A percentile compares a stretch with the other conserved stretches of the same genome.
Evolutionary conservation across 177 flowering plant species (phyloP).

Genomic region (Vitis hybrid): DNA sequence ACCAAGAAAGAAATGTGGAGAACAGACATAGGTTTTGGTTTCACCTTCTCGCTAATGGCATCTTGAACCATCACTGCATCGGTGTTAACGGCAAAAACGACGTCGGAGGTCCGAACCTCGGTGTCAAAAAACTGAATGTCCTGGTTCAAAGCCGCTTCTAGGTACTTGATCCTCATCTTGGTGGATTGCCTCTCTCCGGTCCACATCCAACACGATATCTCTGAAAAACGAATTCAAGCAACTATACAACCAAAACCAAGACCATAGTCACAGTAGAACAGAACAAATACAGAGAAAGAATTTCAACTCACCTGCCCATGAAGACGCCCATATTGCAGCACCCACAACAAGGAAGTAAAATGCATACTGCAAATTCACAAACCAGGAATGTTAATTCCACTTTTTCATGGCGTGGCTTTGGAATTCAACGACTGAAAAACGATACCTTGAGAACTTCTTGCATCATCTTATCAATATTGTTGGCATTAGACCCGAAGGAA

Average conservation of each 20-base stretch:
- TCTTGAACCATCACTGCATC: conserved; percentile 95
- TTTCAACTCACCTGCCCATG: conserved; percentile 82
- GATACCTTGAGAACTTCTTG: conserved; percentile 87
- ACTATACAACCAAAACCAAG: conserved; percentile 1
- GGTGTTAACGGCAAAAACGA: conserved; percentile 83
- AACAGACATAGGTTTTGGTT: conserved; percentile 3
- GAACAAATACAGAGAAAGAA: conserved; percentile 2
- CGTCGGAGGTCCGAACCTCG: conserved; percentile 86
- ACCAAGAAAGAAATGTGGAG: background rate
- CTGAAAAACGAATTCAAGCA: conserved; percentile 41
- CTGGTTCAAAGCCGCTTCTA: conserved; percentile 88
- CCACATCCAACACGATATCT: conserved; percentile 99
- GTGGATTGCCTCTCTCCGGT: conserved; percentile 95
- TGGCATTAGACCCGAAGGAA: conserved; percentile 87
- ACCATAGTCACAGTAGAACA: background rate
- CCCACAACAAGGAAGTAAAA: conserved; percentile 95
- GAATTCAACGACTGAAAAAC: background rate
- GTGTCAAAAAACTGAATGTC: conserved; percentile 95
- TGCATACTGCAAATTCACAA: conserved; percentile 65
- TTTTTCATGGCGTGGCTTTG: background rate
- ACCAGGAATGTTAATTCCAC: background rate
- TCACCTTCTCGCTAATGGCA: conserved; percentile 98
- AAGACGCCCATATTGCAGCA: conserved; percentile 97
- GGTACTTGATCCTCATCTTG: conserved; percentile 89
- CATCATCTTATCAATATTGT: conserved; percentile 81